Conservation (phyloP, 2,329 filamentous ascomycete species). For the Atkinsonella texensis region DNA sequence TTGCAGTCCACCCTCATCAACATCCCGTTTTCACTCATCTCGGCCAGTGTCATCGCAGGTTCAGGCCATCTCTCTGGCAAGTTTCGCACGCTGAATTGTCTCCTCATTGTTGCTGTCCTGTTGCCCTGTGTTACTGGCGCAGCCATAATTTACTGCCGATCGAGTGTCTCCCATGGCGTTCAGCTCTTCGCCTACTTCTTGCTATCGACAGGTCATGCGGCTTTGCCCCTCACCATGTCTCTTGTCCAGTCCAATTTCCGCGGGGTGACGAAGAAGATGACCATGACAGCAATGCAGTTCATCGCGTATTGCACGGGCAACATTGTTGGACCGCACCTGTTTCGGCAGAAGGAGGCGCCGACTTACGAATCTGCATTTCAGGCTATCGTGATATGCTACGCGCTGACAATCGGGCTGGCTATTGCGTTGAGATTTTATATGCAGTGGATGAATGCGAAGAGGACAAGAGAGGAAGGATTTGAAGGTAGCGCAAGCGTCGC, state of each 20-base stretch:
- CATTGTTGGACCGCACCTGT: conserved; percentile 44
- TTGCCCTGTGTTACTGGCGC: conserved; percentile 39
- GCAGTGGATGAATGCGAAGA: conserved; percentile 29
- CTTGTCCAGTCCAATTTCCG: conserved; percentile 43
- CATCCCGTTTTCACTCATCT: conserved; percentile 44
- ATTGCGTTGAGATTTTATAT: conserved; percentile 35
- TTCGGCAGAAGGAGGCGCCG: conserved; percentile 35
- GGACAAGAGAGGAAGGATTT: conserved; percentile 31
- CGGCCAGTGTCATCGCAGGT: conserved; percentile 33
- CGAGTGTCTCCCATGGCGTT: conserved; percentile 25
- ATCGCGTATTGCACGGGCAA: conserved; percentile 44
- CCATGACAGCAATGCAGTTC: conserved; percentile 43
- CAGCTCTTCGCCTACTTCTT: conserved; percentile 48
- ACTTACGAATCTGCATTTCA: conserved; percentile 41
- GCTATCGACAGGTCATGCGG: conserved; percentile 38
- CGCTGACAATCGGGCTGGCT: conserved; percentile 33
- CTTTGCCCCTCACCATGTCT: conserved; percentile 42
- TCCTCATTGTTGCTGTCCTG: conserved; percentile 38
- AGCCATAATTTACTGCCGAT: conserved; percentile 38
- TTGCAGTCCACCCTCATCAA: conserved; percentile 44
- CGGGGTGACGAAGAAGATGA: conserved; percentile 49
- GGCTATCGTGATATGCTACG: conserved; percentile 44
- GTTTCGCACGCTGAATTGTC: conserved; percentile 37
- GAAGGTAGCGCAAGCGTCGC: conserved; percentile 30
- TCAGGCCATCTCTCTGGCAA: conserved; percentile 39